These are phyloP conservation scores for Arxiozyma bovina DNA, from an alignment of 1,139 yeast genomes.

Conservation along the genomic window DNA sequence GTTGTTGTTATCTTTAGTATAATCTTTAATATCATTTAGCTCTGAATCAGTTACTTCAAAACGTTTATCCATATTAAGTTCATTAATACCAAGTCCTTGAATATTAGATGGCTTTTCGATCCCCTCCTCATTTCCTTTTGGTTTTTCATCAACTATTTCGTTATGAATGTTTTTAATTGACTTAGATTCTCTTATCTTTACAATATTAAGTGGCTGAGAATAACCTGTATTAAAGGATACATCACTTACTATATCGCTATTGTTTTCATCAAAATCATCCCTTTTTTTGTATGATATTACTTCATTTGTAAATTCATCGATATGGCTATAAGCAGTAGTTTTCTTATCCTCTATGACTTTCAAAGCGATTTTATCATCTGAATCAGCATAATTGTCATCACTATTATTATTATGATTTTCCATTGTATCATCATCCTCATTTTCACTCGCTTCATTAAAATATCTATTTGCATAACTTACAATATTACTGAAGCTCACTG, in stretches of 20 bases:
- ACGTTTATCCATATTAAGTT: not conserved
- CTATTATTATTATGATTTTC: conserved; percentile 16
- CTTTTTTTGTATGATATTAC: conserved; percentile 12
- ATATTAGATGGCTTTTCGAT: not conserved
- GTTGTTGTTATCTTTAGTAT: no score
- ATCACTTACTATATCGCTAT: conserved; percentile 32
- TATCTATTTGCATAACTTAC: conserved; percentile 30
- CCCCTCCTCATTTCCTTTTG: not conserved
- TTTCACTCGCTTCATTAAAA: conserved; percentile 22
- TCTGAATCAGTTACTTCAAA: not conserved
- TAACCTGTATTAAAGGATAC: conserved; percentile 26
- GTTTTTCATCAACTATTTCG: not conserved
- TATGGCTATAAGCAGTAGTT: conserved; percentile 7
- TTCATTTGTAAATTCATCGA: conserved; percentile 26
- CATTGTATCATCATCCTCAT: conserved; percentile 17
- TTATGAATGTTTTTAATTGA: conserved; percentile 6
- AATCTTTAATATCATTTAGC: not conserved
- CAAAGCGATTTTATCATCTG: conserved; percentile 2
- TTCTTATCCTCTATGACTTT: conserved; percentile 2
- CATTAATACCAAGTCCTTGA: not conserved
- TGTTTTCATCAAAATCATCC: conserved; percentile 16
- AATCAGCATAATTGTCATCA: conserved; percentile 1
- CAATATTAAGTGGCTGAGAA: conserved; percentile 23
- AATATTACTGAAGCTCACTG: conserved; percentile 34
- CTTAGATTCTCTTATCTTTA: conserved; percentile 20